phyloP scores from a whole-genome alignment of 805 yeast species.

The Wickerhamiella musiphila region DNA sequence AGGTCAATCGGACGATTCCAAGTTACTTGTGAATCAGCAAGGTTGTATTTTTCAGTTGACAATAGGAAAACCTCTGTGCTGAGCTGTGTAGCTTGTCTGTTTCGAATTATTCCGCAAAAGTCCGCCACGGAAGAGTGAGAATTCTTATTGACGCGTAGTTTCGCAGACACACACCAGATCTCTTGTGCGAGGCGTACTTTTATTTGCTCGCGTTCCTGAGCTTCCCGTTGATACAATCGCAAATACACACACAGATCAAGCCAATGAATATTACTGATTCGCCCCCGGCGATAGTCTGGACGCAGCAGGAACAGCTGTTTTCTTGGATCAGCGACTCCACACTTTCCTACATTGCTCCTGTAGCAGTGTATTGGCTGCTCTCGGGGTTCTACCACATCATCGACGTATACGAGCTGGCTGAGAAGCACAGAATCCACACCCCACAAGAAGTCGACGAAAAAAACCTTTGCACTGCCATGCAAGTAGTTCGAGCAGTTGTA shows the following conservation, averaged over 20 bases:
- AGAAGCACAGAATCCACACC: conserved; percentile 77
- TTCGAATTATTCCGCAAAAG: too few species aligned
- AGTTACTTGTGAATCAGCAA: too few species aligned
- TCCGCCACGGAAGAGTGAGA: too few species aligned
- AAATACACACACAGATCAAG: background rate
- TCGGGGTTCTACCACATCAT: conserved; percentile 57
- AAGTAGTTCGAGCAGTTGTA: conserved; percentile 67
- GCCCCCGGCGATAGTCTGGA: conserved; percentile 3
- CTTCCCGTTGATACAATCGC: too few species aligned
- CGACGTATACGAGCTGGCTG: conserved; percentile 62
- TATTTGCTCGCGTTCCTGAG: too few species aligned
- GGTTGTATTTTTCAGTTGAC: too few species aligned
- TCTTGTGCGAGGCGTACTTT: too few species aligned
- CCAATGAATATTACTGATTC: conserved; percentile 1
- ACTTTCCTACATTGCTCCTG: conserved; percentile 56
- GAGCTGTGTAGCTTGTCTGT: too few species aligned
- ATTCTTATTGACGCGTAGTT: too few species aligned
- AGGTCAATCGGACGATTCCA: too few species aligned
- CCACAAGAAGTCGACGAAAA: conserved; percentile 64
- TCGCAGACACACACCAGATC: too few species aligned
- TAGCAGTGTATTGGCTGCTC: conserved; percentile 68
- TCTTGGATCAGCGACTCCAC: conserved; percentile 53
- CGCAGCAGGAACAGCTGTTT: conserved; percentile 24
- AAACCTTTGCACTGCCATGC: conserved; percentile 52
- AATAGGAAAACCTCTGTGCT: too few species aligned